These are phyloP conservation scores for Diplodia sapinea DNA, from an alignment of 2,329 filamentous ascomycete genomes.

Conservation along the genomic window DNA sequence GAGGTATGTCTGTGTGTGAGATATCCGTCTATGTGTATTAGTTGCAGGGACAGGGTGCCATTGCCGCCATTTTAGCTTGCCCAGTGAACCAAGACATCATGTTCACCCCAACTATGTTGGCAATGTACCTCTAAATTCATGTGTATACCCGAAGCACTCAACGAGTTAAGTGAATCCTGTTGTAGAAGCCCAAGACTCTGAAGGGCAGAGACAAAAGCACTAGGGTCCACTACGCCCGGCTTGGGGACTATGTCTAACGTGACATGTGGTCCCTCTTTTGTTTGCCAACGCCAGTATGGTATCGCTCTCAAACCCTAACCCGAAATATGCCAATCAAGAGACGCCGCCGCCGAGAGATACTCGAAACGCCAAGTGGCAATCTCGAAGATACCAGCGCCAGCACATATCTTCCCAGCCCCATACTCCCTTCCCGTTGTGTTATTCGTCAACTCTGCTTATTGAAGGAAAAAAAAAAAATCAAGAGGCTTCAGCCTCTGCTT, in stretches of 20 bases:
- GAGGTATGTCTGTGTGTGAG: neutral
- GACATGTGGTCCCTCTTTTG: neutral
- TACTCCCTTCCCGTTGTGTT: neutral
- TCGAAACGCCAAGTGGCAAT: neutral
- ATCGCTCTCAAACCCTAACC: conserved; percentile 19
- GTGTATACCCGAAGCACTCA: neutral
- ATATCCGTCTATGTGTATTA: neutral
- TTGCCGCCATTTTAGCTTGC: neutral
- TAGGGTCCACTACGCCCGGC: conserved; percentile 13
- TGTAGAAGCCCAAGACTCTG: neutral
- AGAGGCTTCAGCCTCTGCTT: conserved; percentile 5
- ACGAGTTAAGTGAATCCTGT: neutral
- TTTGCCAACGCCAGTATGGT: conserved; percentile 24
- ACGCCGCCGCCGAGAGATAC: neutral
- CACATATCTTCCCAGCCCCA: conserved; percentile 8
- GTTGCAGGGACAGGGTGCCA: neutral
- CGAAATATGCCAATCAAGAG: conserved; percentile 1
- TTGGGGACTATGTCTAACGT: neutral
- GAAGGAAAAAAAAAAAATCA: neutral
- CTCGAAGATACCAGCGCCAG: neutral
- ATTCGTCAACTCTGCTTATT: neutral
- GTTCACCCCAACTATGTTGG: neutral
- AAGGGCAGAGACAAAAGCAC: neutral
- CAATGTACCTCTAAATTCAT: neutral
- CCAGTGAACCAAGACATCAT: neutral